Conservation (phyloP, 2,329 filamentous ascomycete genomes). For the Harringtonia lauricola region DNA sequence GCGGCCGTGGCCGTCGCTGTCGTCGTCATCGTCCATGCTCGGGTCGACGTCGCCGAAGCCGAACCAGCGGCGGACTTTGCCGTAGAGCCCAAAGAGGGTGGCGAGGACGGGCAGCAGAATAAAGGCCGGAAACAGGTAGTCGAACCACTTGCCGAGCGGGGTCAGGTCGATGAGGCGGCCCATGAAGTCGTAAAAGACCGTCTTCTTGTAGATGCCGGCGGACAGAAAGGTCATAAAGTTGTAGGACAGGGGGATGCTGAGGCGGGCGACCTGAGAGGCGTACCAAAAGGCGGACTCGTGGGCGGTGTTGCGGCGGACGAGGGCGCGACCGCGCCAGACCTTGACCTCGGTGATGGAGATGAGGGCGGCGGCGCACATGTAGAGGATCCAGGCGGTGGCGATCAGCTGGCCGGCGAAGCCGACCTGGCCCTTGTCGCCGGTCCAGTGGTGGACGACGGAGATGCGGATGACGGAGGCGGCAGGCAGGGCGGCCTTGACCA, state of each 20-base stretch:
- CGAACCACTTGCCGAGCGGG: slow-evolving; percentile 71
- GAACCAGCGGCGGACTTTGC: slow-evolving; percentile 62
- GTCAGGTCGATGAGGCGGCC: slow-evolving; percentile 77
- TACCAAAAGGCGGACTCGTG: slow-evolving; percentile 95
- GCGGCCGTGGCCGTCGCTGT: slow-evolving; percentile 55
- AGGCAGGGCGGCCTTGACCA: slow-evolving; percentile 73
- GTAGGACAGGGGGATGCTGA: slow-evolving; percentile 87
- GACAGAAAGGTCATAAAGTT: slow-evolving; percentile 92
- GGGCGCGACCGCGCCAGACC: slow-evolving; percentile 90
- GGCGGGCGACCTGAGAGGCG: slow-evolving; percentile 78
- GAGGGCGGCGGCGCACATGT: slow-evolving; percentile 89
- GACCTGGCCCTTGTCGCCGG: slow-evolving; percentile 60
- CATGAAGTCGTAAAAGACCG: slow-evolving; percentile 79
- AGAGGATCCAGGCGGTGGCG: slow-evolving; percentile 79
- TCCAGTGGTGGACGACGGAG: slow-evolving; percentile 65
- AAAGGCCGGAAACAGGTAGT: slow-evolving; percentile 78
- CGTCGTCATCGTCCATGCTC: slow-evolving; percentile 59
- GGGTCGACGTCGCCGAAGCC: slow-evolving; percentile 74
- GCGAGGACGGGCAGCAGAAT: slow-evolving; percentile 78
- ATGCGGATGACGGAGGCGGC: slow-evolving; percentile 59
- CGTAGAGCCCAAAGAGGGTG: slow-evolving; percentile 82
- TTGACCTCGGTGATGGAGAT: slow-evolving; percentile 85
- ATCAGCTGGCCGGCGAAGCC: slow-evolving; percentile 80
- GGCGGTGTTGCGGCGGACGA: slow-evolving; percentile 85
- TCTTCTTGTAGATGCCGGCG: slow-evolving; percentile 58